phyloP scores from a whole-genome alignment of 2,329 filamentous ascomycete genomes.

The Orbilia brochopaga region DNA sequence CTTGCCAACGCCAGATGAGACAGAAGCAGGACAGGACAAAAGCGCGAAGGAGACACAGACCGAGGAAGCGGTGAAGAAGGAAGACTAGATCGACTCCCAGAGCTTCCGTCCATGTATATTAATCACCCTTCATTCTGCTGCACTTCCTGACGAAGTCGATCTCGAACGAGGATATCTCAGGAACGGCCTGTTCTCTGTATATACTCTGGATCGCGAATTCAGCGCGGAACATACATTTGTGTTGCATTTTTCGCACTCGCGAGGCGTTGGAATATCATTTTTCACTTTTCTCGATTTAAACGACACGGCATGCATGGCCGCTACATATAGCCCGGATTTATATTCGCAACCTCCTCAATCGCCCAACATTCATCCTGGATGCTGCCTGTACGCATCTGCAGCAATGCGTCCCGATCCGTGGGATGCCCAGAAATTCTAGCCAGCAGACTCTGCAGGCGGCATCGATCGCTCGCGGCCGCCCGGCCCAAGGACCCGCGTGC shows the following conservation, averaged over 20 bases:
- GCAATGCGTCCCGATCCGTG: constrained; percentile 34
- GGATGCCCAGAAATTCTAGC: constrained; percentile 13
- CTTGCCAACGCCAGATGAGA: constrained; percentile 18
- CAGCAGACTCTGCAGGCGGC: background rate
- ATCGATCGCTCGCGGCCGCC: constrained; percentile 10
- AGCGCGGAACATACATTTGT: background rate
- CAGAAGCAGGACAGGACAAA: constrained; percentile 17
- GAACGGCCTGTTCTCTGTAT: constrained; percentile 17
- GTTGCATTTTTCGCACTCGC: background rate
- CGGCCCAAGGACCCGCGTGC: background rate
- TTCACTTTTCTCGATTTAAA: background rate
- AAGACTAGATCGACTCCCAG: constrained; percentile 2
- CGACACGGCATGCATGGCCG: background rate
- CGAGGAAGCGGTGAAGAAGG: constrained; percentile 39
- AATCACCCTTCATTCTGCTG: no score
- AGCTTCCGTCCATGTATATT: no score
- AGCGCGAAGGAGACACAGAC: constrained; percentile 48
- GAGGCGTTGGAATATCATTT: background rate
- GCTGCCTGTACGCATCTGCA: constrained; percentile 31
- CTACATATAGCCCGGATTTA: background rate
- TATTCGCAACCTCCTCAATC: constrained; percentile 5
- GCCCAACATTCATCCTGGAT: constrained; percentile 8
- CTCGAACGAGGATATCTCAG: background rate
- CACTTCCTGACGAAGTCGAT: no score
- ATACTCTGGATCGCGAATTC: constrained; percentile 4